Evolutionary conservation across 2,329 filamentous ascomycete species (phyloP), one percentile per base, ranked within the genome.

Genomic region (Botryosphaeria agaves): DNA sequence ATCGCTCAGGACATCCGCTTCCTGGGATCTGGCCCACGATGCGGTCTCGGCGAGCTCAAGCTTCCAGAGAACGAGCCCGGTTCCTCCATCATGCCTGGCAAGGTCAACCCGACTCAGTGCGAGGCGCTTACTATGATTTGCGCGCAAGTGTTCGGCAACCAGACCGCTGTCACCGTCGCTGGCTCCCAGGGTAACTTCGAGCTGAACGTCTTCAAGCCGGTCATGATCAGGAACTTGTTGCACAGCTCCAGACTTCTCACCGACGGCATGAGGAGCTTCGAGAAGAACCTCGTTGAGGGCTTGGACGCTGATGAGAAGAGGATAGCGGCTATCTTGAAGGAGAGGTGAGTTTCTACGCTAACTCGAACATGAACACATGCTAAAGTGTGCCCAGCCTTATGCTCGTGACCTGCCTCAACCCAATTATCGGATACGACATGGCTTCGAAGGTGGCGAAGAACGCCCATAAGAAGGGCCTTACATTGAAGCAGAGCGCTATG

Each of bases 141-240:
- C 64, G 74, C 82, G 14, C 89, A 98, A 60, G 87, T 98, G 38
- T 93, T 95, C 70, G 89, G 89, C 49, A 98, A 98, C 69, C 76
- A 95, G 53, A 78, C 84, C 32, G 83, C 89, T 21, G 76, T 82
- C 36, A 94, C 87, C 18, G 83, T 95, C 46, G 83, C 84, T 38
- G 89, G 87, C 50, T 91, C 91, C 65, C 92, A 89, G 62, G 89
- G 89, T 41, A 91, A 95, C 63, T 98, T 98, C 46, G 89, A 95
- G 61, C 72, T 98, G 43, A 98, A 95, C 59, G 89, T 95, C 33
- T 98, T 93, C 73, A 95, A 95, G 69, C 89, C 89, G 26, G 72
- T 95, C 35, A 70, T 98, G 53, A 95, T 95, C 59, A 72, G 79
- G 57, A 95, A 95, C 63, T 65, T 95, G 41, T 69, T 98, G 23